Base-by-base conservation (phyloP, 257 asterid species). In the Phtheirospermum japonicum region DNA sequence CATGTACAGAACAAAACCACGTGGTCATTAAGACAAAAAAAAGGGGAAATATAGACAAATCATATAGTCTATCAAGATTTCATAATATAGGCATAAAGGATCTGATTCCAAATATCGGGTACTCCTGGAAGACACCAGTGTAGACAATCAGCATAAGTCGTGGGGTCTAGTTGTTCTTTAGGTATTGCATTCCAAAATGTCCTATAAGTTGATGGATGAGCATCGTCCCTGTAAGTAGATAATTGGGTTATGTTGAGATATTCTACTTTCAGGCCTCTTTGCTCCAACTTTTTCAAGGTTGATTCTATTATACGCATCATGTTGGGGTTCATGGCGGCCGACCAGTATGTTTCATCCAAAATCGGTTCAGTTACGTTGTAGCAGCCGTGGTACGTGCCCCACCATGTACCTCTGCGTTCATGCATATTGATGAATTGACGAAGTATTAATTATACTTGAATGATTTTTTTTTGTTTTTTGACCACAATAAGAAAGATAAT, bases 101-200 rank as follows among this genome's bases (percentile, higher is more conserved):
- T 68, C n/a, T 78, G 63, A 28, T 87, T 87, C 95, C 95, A 87
- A 61, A 67, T 69, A 73, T 87, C 95, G 0, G 93, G 93, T 17
- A 87, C 84, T 32, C 95, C 92, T 0, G 95, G 95, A 52, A 84
- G 80, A 57, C 95, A 84, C 95, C 95, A 87, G 55, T 84, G 93
- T 0, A 71, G 43, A 48, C 93, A 87, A 68, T 86, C 93, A 0
- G 90, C 65, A 30, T 66, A 77, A 34, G 39, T 59, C 7, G 5
- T 17, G 0, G 82, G 80, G 39, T 63, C 67, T 0, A 19, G 64
- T 54, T 73, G 56, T 17, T 73, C 76, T 52, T 68, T 55, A 0
- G 56, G 67, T 7, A 68, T 45, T 4, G 64, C 7, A 49, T 56
- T 65, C 76, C 74, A 68, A 6, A 70, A 76, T 9, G 71, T 60